phyloP scores from a whole-genome alignment of 73 alveolate genomes.

The Diophrys sp. region DNA sequence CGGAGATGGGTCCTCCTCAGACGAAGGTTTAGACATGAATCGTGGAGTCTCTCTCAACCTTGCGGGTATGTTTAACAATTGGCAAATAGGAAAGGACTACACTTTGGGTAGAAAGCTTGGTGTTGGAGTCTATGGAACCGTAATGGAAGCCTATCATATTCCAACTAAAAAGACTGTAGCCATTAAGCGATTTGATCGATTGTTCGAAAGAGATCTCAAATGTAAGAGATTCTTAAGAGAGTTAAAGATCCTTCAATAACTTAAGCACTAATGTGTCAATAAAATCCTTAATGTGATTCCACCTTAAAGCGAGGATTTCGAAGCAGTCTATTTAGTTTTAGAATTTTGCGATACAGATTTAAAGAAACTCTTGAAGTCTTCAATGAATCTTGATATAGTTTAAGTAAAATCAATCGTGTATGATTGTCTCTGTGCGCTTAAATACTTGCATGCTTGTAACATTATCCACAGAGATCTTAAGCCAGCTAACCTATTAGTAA shows the following conservation, averaged over 20 bases:
- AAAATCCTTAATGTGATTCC: constrained; percentile 16
- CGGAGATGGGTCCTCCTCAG: background rate
- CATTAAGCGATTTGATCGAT: constrained; percentile 34
- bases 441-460: constrained; percentile 76
- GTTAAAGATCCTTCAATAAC: constrained; percentile 14
- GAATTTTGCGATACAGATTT: constrained; percentile 77
- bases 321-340: constrained; percentile 63
- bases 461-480: constrained; percentile 89
- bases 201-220: constrained; percentile 29
- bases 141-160: constrained; percentile 19
- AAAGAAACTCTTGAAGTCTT: constrained; percentile 69
- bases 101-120: constrained; percentile 24
- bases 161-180: constrained; percentile 33
- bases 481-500: constrained; percentile 83
- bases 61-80: constrained; percentile 19
- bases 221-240: constrained; percentile 40
- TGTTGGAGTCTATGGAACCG: constrained; percentile 51
- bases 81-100: constrained; percentile 26
- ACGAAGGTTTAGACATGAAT: background rate
- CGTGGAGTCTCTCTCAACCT: constrained; percentile 19
- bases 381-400: constrained; percentile 59
- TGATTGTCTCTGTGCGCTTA: constrained; percentile 71
- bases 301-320: constrained; percentile 61
- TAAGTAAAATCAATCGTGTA: constrained; percentile 66
- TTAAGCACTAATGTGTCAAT: constrained; percentile 39